A percentile compares a stretch with the other conserved stretches of the same genome.
phyloP scores from a whole-genome alignment of 331 rosid species.

The Quercus phellos region DNA sequence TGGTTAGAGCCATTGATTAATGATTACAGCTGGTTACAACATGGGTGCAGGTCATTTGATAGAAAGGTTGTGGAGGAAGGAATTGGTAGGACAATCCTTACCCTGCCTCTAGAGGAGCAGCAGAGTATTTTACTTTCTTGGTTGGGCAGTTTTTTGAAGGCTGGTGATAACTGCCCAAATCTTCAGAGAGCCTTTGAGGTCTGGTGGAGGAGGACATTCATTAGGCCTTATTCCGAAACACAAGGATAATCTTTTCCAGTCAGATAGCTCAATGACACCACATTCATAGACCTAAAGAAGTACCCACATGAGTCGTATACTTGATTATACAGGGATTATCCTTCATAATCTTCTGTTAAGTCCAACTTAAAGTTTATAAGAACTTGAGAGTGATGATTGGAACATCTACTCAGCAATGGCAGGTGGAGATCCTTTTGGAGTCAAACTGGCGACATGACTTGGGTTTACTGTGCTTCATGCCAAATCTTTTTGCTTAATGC shows the following conservation, averaged over 20 bases:
- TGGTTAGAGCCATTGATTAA: conserved; percentile 85
- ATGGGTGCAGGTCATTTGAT: conserved; percentile 77
- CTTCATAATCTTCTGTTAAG: background rate
- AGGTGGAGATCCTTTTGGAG: conserved; percentile 5
- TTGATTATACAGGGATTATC: conserved; percentile 12
- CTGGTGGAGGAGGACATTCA: conserved; percentile 92
- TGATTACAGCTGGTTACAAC: conserved; percentile 84
- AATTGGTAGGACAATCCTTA: conserved; percentile 85
- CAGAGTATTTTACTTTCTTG: conserved; percentile 79
- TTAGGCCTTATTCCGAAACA: conserved; percentile 58
- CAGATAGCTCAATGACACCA: conserved; percentile 35
- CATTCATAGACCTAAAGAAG: conserved; percentile 1
- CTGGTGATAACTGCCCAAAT: conserved; percentile 80
- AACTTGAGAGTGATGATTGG: background rate
- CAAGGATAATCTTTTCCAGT: conserved; percentile 42
- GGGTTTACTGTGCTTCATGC: background rate
- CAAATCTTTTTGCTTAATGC: conserved; percentile 10
- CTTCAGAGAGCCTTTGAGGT: conserved; percentile 89
- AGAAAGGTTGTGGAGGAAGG: conserved; percentile 89
- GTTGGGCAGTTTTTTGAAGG: conserved; percentile 70
- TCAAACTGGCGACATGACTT: background rate
- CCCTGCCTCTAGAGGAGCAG: conserved; percentile 89
- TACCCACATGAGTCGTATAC: background rate
- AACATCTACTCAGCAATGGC: conserved; percentile 11
- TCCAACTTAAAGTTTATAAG: background rate